Base-by-base conservation (phyloP, 2,329 filamentous ascomycete genomes). In the Fusarium albidum region DNA sequence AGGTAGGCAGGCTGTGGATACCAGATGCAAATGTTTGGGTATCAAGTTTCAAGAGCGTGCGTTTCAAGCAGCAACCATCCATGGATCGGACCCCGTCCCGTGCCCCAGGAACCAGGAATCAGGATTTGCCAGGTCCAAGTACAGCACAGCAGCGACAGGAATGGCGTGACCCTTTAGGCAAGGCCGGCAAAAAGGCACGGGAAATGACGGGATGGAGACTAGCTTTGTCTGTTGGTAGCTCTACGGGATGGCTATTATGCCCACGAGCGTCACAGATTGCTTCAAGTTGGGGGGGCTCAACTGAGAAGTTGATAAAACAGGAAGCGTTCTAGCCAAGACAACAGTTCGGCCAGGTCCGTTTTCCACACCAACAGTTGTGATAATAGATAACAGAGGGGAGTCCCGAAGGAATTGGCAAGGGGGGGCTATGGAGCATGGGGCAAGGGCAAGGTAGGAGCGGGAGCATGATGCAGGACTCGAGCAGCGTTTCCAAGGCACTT, bases 401-500 rank as follows among this genome's bases (percentile, higher is more conserved):
- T 27, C 31, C 17, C 44, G 37, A 31, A 33, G 55, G 45, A 60
- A 42, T 49, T 29, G 39, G n/a, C n/a, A n/a, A n/a, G n/a, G n/a
- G n/a, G n/a, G n/a, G n/a, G n/a, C n/a, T n/a, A n/a, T n/a, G n/a
- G n/a, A n/a, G n/a, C 40, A 51, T 58, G 54, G 58, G 54, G 49
- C 27, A 49, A 15, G 35, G 17, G 32, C 38, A 50, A 50, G 47
- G 40, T 39, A 40, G 44, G 17, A 27, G 27, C 34, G 32, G 34
- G 31, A 47, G n/a, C n/a, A 47, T 27, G 34, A 37, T 33, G 43
- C 32, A 43, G 43, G 38, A 48, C 21, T 21, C 21, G 21, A 21
- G 21, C 21, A 21, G 21, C 21, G 21, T 43, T 61, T 51, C 41
- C 53, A 61, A 61, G 57, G 58, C 54, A 61, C 52, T 44, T 27